A percentile compares a stretch with the other conserved stretches of the same genome.
These are phyloP conservation scores for Sclerotinia minor DNA, from an alignment of 2,329 filamentous ascomycete species.

Conservation along the genomic window DNA sequence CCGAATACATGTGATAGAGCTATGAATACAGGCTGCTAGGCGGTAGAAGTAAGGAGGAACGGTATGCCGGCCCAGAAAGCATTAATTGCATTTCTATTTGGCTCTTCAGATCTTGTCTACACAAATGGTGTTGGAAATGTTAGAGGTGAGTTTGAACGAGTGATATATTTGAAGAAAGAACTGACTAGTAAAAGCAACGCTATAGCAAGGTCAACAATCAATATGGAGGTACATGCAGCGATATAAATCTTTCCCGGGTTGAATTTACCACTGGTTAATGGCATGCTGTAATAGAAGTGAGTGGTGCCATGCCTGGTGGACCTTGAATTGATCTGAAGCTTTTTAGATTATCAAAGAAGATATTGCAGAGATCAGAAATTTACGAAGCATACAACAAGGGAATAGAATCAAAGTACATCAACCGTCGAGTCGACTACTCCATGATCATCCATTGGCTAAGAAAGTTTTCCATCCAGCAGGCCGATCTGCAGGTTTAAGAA, in stretches of 20 bases:
- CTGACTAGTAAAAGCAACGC: constrained; percentile 34
- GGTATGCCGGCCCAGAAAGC: constrained; percentile 68
- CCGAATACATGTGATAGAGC: constrained; percentile 35
- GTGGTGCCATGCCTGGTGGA: neutral
- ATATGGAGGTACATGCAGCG: constrained; percentile 4
- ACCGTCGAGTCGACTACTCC: too few relatives aligned
- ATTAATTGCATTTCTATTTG: constrained; percentile 54
- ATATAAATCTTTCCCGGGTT: constrained; percentile 4
- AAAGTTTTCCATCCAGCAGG: neutral
- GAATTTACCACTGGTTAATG: neutral
- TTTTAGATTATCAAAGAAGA: neutral
- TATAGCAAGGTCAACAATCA: constrained; percentile 50
- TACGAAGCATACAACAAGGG: neutral
- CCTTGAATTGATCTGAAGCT: neutral
- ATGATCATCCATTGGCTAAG: neutral
- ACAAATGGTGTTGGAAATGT: constrained; percentile 16
- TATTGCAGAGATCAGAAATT: neutral
- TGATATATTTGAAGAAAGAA: constrained; percentile 7
- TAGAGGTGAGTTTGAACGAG: constrained; percentile 28
- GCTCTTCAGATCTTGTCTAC: constrained; percentile 54
- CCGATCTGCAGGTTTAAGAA: neutral
- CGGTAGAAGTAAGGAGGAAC: constrained; percentile 64
- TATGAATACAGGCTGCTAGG: constrained; percentile 51
- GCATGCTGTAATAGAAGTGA: neutral
- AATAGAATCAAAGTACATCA: neutral